Percentiles rank a stretch among this genome's conserved stretches.
These are phyloP conservation scores for Cucurbita pepo DNA, from an alignment of 306 rosid species.

Conservation along the genomic window DNA sequence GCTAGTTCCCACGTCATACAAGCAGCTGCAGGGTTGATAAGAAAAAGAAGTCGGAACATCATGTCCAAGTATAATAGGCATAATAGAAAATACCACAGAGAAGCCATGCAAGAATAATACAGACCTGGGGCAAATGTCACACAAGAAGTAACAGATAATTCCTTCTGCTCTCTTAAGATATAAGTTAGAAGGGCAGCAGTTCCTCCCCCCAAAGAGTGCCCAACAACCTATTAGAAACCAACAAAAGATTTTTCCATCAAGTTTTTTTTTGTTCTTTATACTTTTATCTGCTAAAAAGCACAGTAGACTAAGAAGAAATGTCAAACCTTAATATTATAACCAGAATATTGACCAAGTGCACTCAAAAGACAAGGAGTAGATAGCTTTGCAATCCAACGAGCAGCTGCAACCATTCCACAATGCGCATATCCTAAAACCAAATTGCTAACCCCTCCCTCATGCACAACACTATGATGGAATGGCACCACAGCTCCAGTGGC, in stretches of 20 bases:
- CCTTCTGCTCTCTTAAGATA: conserved; percentile 76
- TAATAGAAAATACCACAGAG: neutral
- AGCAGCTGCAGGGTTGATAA: conserved; percentile 48
- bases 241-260: neutral
- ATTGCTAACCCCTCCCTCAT: conserved; percentile 71
- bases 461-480: conserved; percentile 75
- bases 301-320: neutral
- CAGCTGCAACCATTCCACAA: conserved; percentile 97
- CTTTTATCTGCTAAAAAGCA: neutral
- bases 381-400: conserved; percentile 87
- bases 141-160: conserved; percentile 53
- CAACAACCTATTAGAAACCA: conserved; percentile 48
- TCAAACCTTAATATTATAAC: conserved; percentile 55
- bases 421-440: conserved; percentile 91
- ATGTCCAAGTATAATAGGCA: neutral
- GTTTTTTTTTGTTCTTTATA: neutral
- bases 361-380: conserved; percentile 66
- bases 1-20: conserved; percentile 99
- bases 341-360: conserved; percentile 46
- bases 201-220: conserved; percentile 98
- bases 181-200: conserved; percentile 90
- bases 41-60: conserved; percentile 1
- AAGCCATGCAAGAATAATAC: conserved; percentile 1
- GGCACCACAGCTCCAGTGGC: conserved; percentile 91
- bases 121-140: conserved; percentile 93